Evolutionary conservation across 2,329 filamentous ascomycete species (phyloP).

Genomic region (Zymoseptoria pseudotritici): DNA sequence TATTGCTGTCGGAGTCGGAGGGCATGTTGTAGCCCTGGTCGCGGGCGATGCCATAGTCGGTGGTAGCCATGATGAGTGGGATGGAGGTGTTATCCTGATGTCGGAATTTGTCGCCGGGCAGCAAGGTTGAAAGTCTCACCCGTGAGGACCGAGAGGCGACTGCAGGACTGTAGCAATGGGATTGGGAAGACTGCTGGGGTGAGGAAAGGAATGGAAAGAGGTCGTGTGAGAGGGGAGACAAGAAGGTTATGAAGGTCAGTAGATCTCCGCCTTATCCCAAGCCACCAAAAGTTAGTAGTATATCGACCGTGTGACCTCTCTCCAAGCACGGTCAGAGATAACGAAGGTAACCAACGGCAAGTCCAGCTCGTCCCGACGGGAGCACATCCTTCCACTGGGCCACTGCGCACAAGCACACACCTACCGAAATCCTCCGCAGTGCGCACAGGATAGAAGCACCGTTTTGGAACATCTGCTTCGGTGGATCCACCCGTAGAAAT

Average conservation of each 20-base stretch:
- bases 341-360: background rate
- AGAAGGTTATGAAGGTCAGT: background rate
- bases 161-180: background rate
- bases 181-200: background rate
- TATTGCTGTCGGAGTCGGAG: slow-evolving; percentile 3
- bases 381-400: background rate
- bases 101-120: background rate
- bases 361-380: background rate
- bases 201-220: background rate
- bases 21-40: slow-evolving; percentile 10
- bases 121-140: background rate
- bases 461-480: background rate
- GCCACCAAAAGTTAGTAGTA: background rate
- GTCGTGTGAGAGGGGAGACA: background rate
- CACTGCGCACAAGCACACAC: background rate
- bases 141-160: background rate
- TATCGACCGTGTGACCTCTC: background rate
- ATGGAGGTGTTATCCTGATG: background rate
- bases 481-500: background rate
- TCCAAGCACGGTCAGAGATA: background rate
- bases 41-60: slow-evolving; percentile 11
- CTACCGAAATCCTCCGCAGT: background rate
- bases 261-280: background rate
- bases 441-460: background rate
- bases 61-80: slow-evolving; percentile 7